Evolutionary conservation across 768 basidiomycete species (phyloP).

Genomic region (Mycena crocata): DNA sequence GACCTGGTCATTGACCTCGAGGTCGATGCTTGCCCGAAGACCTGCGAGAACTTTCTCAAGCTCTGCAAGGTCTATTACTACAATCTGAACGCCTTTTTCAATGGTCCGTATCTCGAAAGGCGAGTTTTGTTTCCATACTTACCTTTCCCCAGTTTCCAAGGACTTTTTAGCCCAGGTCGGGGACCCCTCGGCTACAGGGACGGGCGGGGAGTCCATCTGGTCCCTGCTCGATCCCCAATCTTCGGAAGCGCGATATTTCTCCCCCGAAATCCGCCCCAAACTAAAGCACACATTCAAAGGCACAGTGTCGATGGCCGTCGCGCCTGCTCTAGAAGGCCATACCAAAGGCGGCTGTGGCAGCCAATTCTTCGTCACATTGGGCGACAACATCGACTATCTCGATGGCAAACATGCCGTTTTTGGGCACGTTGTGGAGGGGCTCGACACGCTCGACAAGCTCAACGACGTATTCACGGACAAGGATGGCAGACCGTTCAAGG

Average conservation of each 20-base stretch:
- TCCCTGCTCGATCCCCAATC: constrained; percentile 73
- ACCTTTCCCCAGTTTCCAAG: constrained; percentile 78
- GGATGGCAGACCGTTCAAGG: constrained; percentile 91
- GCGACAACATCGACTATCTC: constrained; percentile 92
- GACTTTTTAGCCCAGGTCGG: constrained; percentile 97
- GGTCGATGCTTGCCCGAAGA: constrained; percentile 89
- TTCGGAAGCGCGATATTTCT: constrained; percentile 78
- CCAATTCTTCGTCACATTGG: constrained; percentile 97
- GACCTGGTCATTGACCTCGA: constrained; percentile 98
- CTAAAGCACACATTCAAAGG: constrained; percentile 89
- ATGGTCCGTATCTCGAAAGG: constrained; percentile 69
- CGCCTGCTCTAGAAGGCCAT: constrained; percentile 77
- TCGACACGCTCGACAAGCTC: constrained; percentile 91
- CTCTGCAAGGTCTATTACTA: constrained; percentile 98
- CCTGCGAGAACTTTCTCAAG: constrained; percentile 96
- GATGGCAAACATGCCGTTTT: constrained; percentile 95
- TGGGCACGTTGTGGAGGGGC: constrained; percentile 94
- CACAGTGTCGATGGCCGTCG: constrained; percentile 97
- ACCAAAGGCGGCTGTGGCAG: constrained; percentile 86
- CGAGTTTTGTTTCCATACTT: not conserved
- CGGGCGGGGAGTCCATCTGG: constrained; percentile 92
- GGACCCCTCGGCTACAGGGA: constrained; percentile 96
- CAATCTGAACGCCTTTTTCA: constrained; percentile 97
- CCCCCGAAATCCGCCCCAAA: constrained; percentile 82
- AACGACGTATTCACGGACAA: constrained; percentile 93